phyloP scores from a whole-genome alignment of 2,329 filamentous ascomycete genomes.

The Podosphaera xanthii region DNA sequence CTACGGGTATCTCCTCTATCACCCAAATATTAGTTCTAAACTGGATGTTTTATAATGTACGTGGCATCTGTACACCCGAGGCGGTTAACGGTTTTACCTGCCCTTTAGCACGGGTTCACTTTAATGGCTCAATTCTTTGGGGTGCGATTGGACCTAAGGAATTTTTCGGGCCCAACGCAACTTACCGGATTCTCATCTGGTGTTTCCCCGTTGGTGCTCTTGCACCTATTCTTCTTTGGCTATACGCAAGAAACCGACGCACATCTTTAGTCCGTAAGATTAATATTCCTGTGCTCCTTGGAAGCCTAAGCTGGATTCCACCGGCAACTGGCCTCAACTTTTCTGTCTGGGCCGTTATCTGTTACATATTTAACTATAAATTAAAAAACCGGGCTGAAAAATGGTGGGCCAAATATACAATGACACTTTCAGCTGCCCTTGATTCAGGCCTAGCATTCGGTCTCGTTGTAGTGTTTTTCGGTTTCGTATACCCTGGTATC shows the following conservation, averaged over 20 bases:
- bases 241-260: slow-evolving; percentile 36
- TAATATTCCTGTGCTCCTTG: slow-evolving; percentile 65
- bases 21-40: slow-evolving; percentile 71
- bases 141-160: slow-evolving; percentile 63
- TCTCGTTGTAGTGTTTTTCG: slow-evolving; percentile 67
- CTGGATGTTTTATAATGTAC: slow-evolving; percentile 69
- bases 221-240: slow-evolving; percentile 51
- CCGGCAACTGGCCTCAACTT: slow-evolving; percentile 75
- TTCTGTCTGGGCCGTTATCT: slow-evolving; percentile 66
- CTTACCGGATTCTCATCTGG: slow-evolving; percentile 59
- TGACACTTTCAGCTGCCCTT: slow-evolving; percentile 65
- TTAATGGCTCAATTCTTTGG: slow-evolving; percentile 79
- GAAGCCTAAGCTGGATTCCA: slow-evolving; percentile 66
- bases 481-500: slow-evolving; percentile 59
- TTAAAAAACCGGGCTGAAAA: slow-evolving; percentile 43
- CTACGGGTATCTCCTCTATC: slow-evolving; percentile 52
- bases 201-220: slow-evolving; percentile 59
- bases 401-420: slow-evolving; percentile 85
- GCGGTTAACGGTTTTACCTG: slow-evolving; percentile 80
- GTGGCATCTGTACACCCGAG: slow-evolving; percentile 51
- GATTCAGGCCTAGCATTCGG: slow-evolving; percentile 67
- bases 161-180: slow-evolving; percentile 56
- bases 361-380: slow-evolving; percentile 62
- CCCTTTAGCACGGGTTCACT: slow-evolving; percentile 68
- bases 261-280: slow-evolving; percentile 48